Conservation (phyloP, 192 early-diverging fungal genomes). For the Mortierella alpina region DNA sequence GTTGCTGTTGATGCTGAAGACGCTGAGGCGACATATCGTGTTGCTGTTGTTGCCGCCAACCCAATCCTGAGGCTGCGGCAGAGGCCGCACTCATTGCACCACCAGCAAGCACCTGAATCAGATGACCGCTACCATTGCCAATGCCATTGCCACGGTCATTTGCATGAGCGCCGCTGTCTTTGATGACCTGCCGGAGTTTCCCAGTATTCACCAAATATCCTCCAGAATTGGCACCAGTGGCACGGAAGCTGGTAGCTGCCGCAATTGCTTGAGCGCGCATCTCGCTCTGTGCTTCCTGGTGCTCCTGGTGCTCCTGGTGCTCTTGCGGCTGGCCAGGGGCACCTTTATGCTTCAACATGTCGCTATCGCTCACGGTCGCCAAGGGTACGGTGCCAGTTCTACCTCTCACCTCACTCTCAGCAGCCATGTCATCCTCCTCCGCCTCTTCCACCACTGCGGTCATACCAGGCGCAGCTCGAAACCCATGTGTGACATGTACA, state of each 20-base stretch:
- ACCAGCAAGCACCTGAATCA: slow-evolving; percentile 30
- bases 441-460: slow-evolving; percentile 1
- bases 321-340: background rate
- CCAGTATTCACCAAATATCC: slow-evolving; percentile 40
- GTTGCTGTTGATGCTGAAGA: background rate
- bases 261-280: slow-evolving; percentile 46
- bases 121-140: slow-evolving; percentile 24
- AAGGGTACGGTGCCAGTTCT: background rate
- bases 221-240: slow-evolving; percentile 28
- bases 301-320: background rate
- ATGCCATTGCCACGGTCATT: background rate
- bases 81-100: slow-evolving; percentile 34
- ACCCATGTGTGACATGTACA: background rate
- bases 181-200: slow-evolving; percentile 34
- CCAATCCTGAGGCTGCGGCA: slow-evolving; percentile 30
- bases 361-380: no score
- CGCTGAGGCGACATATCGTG: background rate
- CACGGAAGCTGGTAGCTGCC: slow-evolving; percentile 36
- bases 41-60: slow-evolving; percentile 18
- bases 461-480: background rate
- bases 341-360: background rate
- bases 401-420: background rate
- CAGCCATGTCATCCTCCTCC: background rate
- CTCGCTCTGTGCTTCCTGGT: slow-evolving; percentile 12
- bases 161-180: background rate